phyloP scores from a whole-genome alignment of 768 basidiomycete species.

The Chalciporus piperatus region DNA sequence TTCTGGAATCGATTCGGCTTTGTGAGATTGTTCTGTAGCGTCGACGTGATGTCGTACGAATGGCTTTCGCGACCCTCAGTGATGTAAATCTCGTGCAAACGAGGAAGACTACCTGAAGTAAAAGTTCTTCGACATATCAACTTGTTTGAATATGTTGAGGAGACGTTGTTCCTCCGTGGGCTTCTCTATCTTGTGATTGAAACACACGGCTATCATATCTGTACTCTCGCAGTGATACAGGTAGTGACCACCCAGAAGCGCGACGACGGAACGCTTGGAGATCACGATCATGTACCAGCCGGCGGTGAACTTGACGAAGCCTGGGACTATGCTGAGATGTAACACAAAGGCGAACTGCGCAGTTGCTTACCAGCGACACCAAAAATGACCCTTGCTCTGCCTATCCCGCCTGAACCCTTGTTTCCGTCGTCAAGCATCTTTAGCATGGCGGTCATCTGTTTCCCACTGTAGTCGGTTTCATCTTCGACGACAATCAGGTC shows the following conservation, averaged over 20 bases:
- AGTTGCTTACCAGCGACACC: conserved; percentile 66
- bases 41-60: conserved; percentile 96
- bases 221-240: conserved; percentile 95
- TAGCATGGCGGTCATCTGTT: conserved; percentile 86
- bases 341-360: neutral
- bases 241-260: conserved; percentile 92
- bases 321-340: conserved; percentile 27
- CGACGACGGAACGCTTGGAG: conserved; percentile 87
- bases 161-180: conserved; percentile 86
- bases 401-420: conserved; percentile 81
- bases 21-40: conserved; percentile 87
- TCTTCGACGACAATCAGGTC: conserved; percentile 83
- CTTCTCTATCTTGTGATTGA: conserved; percentile 82
- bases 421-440: conserved; percentile 97
- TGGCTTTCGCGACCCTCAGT: conserved; percentile 50
- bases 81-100: neutral
- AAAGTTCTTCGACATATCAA: conserved; percentile 98
- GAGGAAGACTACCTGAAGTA: conserved; percentile 76
- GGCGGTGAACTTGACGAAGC: conserved; percentile 91
- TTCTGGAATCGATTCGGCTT: conserved; percentile 43
- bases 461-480: conserved; percentile 81
- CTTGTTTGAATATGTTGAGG: conserved; percentile 90
- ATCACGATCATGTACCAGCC: conserved; percentile 96
- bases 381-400: conserved; percentile 74
- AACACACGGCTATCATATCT: conserved; percentile 74